Base-by-base conservation (phyloP, 2,329 filamentous ascomycete species). In the Laburnicola sp. region DNA sequence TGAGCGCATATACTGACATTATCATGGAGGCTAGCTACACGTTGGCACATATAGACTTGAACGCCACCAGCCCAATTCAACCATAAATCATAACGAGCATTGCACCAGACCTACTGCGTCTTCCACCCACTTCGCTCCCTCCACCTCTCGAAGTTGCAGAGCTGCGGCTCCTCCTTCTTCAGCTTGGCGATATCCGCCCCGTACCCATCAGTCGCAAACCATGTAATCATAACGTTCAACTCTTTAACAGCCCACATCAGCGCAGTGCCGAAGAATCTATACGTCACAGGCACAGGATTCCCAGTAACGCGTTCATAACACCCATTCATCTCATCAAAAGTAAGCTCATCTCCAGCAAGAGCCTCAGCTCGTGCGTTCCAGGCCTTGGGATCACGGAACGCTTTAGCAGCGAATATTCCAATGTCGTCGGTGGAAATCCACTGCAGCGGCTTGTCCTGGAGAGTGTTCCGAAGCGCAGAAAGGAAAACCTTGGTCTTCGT, bases 271-370 rank as follows among this genome's bases (percentile, higher is more conserved):
- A 82, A 52, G 21, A 78, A 62, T 3, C 67, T 59, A 48, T 74
- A 82, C 0, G 74, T 76, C 26, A 61, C 66, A 0, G 78, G 78
- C 11, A 78, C 65, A 3, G 72, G 65, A 30, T 70, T 62, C 0
- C 80, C 80, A 3, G 76, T 77, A 27, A 71, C 74, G 22, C 74
- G 63, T 66, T 78, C 71, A 60, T 81, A 82, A 16, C 75, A 72
- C 22, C 68, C 65, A 27, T 66, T 72, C 48, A 80, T 74, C 51
- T 80, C 69, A 0, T 72, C 70, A 48, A 76, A 76, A 0, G 75
- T 78, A 30, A 83, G 61, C 41, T 81, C 78, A 56, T 82, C 80
- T 2, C 81, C 80, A 0, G 80, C 81, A 21, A 84, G 62, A 3
- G 77, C 76, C 34, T 82, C 71, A 4, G 72, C 73, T 16, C 69